Conservation (phyloP, 805 yeast genomes). For the Torulaspora gathmanii region DNA sequence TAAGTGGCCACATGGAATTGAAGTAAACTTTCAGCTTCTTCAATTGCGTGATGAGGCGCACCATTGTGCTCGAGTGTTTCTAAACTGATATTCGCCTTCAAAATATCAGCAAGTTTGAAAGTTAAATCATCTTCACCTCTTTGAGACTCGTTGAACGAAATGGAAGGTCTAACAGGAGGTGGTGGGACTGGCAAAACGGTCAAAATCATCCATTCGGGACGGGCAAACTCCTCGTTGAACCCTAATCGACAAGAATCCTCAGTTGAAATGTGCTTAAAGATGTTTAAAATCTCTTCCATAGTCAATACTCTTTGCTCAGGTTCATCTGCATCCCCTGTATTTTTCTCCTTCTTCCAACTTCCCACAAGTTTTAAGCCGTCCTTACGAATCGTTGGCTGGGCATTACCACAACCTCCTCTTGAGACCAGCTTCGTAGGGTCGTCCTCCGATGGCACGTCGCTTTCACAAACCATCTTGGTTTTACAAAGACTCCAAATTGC, state of each 20-base stretch:
- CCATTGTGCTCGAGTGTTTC: slow-evolving; percentile 97
- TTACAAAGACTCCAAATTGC: slow-evolving; percentile 95
- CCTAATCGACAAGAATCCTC: slow-evolving; percentile 82
- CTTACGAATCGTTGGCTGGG: slow-evolving; percentile 91
- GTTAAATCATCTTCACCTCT: slow-evolving; percentile 99
- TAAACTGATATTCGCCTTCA: slow-evolving; percentile 96
- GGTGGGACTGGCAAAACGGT: slow-evolving; percentile 99
- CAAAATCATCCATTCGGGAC: slow-evolving; percentile 97
- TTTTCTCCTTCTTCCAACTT: slow-evolving; percentile 91
- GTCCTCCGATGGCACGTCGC: slow-evolving; percentile 66
- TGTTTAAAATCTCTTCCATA: slow-evolving; percentile 85
- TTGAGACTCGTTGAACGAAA: slow-evolving; percentile 96
- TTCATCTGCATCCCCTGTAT: slow-evolving; percentile 72
- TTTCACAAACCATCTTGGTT: slow-evolving; percentile 92
- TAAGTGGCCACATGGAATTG: slow-evolving; percentile 99
- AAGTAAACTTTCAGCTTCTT: slow-evolving; percentile 89
- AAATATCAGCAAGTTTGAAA: slow-evolving; percentile 90
- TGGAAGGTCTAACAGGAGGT: slow-evolving; percentile 98
- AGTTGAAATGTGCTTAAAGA: slow-evolving; percentile 83
- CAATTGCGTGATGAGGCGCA: slow-evolving; percentile 96
- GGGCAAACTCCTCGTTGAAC: slow-evolving; percentile 89
- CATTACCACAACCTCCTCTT: slow-evolving; percentile 98
- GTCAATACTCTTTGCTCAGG: slow-evolving; percentile 87
- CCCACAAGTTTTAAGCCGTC: slow-evolving; percentile 97
- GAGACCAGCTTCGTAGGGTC: slow-evolving; percentile 49